Percentiles rank a stretch among this genome's conserved stretches.
Evolutionary conservation across 306 rosid genomes (phyloP).

Genomic region (Crotalaria pallida): DNA sequence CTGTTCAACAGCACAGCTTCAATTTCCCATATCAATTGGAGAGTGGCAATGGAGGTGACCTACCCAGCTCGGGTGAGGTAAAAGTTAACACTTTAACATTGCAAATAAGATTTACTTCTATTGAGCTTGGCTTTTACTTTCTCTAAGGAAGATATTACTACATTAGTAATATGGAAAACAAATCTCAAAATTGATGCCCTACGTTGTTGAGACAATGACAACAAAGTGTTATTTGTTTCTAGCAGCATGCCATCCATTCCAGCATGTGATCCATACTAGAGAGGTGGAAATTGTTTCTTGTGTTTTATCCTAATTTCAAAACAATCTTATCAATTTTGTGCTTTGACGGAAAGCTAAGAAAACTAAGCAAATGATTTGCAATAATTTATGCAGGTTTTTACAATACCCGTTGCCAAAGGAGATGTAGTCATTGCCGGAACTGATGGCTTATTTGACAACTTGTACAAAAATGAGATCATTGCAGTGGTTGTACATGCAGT

Average conservation of each 20-base stretch:
- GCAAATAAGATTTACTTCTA: background rate
- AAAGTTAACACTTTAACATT: slow-evolving; percentile 2
- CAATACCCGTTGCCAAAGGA: slow-evolving; percentile 54
- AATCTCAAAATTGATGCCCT: background rate
- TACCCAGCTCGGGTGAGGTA: slow-evolving; percentile 92
- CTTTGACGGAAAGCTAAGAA: background rate
- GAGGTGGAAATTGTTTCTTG: no score
- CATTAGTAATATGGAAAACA: background rate
- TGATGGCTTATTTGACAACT: slow-evolving; percentile 88
- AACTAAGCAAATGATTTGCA: background rate
- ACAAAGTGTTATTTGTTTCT: no score
- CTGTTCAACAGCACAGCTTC: slow-evolving; percentile 78
- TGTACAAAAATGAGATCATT: slow-evolving; percentile 59
- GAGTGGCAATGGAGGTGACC: slow-evolving; percentile 72
- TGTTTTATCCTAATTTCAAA: background rate
- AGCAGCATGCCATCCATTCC: no score
- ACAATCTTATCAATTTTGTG: background rate
- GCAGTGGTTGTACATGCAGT: slow-evolving; percentile 55
- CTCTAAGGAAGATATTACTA: background rate
- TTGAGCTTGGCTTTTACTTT: background rate
- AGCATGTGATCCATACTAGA: no score
- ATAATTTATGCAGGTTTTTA: slow-evolving; percentile 45
- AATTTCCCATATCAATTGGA: slow-evolving; percentile 86
- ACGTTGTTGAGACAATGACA: no score
- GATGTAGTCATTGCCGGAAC: slow-evolving; percentile 83